phyloP scores from a whole-genome alignment of 352 stramenopile species.

The Thraustochytrium striatum region DNA sequence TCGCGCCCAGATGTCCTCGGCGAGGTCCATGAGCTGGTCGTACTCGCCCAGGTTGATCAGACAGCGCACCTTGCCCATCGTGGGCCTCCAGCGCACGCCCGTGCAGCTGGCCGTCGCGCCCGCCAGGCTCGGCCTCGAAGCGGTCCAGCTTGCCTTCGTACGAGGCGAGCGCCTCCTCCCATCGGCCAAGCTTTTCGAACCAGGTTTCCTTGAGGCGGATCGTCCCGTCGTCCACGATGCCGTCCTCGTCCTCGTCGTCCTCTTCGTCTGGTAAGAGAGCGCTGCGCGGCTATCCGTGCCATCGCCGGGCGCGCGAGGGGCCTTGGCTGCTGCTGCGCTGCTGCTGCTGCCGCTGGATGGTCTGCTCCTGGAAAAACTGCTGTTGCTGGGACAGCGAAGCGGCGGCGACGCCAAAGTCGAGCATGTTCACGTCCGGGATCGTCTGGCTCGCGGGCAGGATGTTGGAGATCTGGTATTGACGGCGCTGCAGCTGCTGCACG shows the following conservation, averaged over 20 bases:
- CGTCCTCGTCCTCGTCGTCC: neutral
- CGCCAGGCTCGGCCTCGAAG: neutral
- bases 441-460: neutral
- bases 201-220: conserved; percentile 88
- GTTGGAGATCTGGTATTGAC: conserved; percentile 28
- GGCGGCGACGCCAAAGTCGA: conserved; percentile 40
- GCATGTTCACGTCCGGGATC: conserved; percentile 45
- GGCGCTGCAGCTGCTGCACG: conserved; percentile 59
- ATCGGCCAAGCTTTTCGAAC: conserved; percentile 96
- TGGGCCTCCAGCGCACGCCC: conserved; percentile 54
- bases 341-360: neutral
- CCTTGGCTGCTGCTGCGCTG: neutral
- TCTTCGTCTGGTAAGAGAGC: neutral
- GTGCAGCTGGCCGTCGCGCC: conserved; percentile 76
- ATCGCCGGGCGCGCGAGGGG: neutral
- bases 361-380: neutral
- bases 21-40: conserved; percentile 83
- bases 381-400: conserved; percentile 24
- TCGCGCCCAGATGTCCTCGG: conserved; percentile 62
- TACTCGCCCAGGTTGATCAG: conserved; percentile 92
- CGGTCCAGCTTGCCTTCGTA: conserved; percentile 76
- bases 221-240: conserved; percentile 62
- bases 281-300: neutral
- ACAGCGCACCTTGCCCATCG: conserved; percentile 94
- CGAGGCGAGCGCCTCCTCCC: conserved; percentile 85